A percentile compares a stretch with the other conserved stretches of the same genome.
phyloP scores from a whole-genome alignment of 2,329 filamentous ascomycete genomes.

The Myriangium duriaei region DNA sequence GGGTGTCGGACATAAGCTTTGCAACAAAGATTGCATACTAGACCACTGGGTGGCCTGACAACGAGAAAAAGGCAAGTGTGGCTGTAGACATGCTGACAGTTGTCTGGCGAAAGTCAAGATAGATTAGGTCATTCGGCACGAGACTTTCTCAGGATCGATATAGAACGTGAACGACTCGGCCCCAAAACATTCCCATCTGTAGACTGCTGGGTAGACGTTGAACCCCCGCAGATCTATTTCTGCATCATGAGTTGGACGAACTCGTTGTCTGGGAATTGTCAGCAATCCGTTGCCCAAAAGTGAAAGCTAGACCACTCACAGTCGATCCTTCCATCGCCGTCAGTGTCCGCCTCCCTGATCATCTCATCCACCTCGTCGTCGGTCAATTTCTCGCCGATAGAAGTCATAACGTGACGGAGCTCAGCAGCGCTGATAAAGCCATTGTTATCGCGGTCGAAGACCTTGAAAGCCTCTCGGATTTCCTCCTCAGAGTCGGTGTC shows the following conservation, averaged over 20 bases:
- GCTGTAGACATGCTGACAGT: too few relatives aligned
- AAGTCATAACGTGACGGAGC: constrained; percentile 51
- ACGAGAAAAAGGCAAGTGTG: too few relatives aligned
- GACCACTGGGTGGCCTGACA: too few relatives aligned
- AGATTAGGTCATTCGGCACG: too few relatives aligned
- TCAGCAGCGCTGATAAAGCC: constrained; percentile 53
- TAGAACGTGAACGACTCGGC: too few relatives aligned
- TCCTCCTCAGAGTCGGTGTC: constrained; percentile 51
- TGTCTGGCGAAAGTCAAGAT: too few relatives aligned
- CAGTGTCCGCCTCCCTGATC: constrained; percentile 52
- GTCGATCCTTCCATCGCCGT: constrained; percentile 52
- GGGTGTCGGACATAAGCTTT: too few relatives aligned
- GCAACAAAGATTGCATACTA: too few relatives aligned
- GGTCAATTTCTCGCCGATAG: constrained; percentile 51
- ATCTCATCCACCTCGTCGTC: constrained; percentile 54
- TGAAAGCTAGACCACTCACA: constrained; percentile 40
- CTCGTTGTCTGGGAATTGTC: constrained; percentile 35
- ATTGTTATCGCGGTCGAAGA: constrained; percentile 54
- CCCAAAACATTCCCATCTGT: too few relatives aligned
- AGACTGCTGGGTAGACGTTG: too few relatives aligned
- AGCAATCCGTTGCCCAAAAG: constrained; percentile 11
- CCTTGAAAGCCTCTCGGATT: constrained; percentile 52
- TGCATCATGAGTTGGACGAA: constrained; percentile 46
- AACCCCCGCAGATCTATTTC: constrained; percentile 32
- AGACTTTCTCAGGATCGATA: too few relatives aligned